These are phyloP conservation scores for Pseudogymnoascus sp. DNA, from an alignment of 2,329 filamentous ascomycete genomes.

Conservation along the genomic window DNA sequence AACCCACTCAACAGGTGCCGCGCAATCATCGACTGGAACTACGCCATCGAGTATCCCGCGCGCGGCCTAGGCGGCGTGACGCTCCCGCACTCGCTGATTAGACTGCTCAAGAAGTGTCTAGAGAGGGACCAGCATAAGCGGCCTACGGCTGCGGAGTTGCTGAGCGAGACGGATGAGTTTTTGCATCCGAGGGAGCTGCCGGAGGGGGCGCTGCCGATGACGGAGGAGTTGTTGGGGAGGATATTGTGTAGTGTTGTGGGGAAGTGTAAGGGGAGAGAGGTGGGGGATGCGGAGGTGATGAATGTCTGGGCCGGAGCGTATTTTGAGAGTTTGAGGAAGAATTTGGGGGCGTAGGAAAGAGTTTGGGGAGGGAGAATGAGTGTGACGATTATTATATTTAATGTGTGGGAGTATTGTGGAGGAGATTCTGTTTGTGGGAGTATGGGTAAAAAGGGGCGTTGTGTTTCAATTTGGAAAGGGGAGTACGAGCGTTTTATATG, in stretches of 20 bases:
- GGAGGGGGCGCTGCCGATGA: conserved; percentile 50
- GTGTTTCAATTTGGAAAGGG: background rate
- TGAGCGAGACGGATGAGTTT: conserved; percentile 53
- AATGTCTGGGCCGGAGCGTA: conserved; percentile 47
- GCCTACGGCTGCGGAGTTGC: conserved; percentile 56
- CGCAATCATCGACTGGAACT: conserved; percentile 73
- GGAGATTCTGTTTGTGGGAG: background rate
- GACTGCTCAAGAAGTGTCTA: conserved; percentile 56
- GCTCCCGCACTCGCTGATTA: conserved; percentile 51
- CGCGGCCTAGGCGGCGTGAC: conserved; percentile 57
- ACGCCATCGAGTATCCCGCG: conserved; percentile 64
- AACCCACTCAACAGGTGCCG: conserved; percentile 82
- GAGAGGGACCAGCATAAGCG: conserved; percentile 54
- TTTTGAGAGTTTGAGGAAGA: conserved; percentile 4
- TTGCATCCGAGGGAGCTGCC: conserved; percentile 52
- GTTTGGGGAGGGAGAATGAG: too few relatives aligned
- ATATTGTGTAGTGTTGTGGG: conserved; percentile 57
- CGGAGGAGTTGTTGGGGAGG: conserved; percentile 53
- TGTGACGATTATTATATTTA: background rate
- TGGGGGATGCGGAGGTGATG: conserved; percentile 49
- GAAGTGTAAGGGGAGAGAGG: conserved; percentile 50
- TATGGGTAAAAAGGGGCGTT: background rate
- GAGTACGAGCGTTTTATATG: background rate
- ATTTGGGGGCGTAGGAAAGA: background rate
- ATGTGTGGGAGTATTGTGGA: background rate